Evolutionary conservation across 1,284 basidiomycete genomes (phyloP).

Genomic region (Boletus sp.): DNA sequence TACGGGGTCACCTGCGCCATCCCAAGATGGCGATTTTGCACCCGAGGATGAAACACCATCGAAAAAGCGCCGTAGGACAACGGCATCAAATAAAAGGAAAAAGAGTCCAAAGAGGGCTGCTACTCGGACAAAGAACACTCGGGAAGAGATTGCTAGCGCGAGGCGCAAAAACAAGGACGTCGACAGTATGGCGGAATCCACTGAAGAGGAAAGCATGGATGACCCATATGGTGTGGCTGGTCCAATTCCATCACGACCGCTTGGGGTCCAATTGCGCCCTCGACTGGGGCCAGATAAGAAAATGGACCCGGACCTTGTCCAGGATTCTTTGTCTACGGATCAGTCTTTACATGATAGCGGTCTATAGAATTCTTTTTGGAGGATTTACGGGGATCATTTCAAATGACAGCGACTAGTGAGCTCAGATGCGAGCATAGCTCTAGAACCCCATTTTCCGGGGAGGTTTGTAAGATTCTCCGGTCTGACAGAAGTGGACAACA

Average conservation of each 20-base stretch:
- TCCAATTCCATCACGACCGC: slow-evolving; percentile 20
- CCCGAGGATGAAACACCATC: slow-evolving; percentile 23
- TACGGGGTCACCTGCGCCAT: slow-evolving; percentile 4
- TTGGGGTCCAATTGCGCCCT: slow-evolving; percentile 35
- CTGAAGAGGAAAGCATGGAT: slow-evolving; percentile 26
- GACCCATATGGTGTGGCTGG: slow-evolving; percentile 16
- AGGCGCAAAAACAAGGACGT: slow-evolving; percentile 7
- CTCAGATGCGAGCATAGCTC: not conserved
- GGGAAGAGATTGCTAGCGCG: slow-evolving; percentile 5
- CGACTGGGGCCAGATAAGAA: slow-evolving; percentile 33
- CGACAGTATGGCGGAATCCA: not conserved
- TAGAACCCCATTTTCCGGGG: slow-evolving; percentile 8
- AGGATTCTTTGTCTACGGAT: slow-evolving; percentile 10
- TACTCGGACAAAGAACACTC: slow-evolving; percentile 8
- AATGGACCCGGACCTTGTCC: slow-evolving; percentile 12
- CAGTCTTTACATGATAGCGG: slow-evolving; percentile 3
- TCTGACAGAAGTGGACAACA: slow-evolving; percentile 1
- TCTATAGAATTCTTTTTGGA: not conserved
- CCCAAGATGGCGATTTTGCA: slow-evolving; percentile 20
- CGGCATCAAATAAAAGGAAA: slow-evolving; percentile 21
- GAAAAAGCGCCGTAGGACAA: slow-evolving; percentile 29
- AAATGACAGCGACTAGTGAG: slow-evolving; percentile 3
- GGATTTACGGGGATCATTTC: not conserved
- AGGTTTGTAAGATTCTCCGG: not conserved
- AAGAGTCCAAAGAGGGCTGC: slow-evolving; percentile 13